These are phyloP conservation scores for Ceratobasidium papillatum DNA, from an alignment of 1,284 basidiomycete species.

Conservation along the genomic window DNA sequence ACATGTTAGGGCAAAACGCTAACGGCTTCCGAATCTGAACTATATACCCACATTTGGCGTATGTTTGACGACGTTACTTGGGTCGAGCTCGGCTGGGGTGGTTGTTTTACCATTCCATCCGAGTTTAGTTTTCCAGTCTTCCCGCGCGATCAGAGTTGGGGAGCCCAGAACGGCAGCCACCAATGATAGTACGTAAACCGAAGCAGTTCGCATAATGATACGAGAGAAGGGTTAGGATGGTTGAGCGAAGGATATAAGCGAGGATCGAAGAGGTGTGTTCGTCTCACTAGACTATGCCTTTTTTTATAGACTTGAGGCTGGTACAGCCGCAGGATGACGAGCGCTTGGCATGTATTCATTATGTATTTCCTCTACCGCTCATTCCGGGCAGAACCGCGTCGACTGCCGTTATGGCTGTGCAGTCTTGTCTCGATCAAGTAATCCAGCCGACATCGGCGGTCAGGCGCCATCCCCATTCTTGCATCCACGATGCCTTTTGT, in stretches of 20 bases:
- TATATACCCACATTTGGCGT: not conserved
- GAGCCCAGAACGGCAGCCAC: not conserved
- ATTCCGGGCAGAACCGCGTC: not conserved
- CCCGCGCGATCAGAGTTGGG: conserved; percentile 1
- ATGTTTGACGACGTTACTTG: conserved; percentile 28
- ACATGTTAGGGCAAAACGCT: not conserved
- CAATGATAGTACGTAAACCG: conserved; percentile 8
- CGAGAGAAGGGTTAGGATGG: not conserved
- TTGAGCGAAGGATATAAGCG: not conserved
- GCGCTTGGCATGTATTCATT: not conserved
- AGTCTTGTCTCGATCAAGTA: not conserved
- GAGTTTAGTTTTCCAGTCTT: conserved; percentile 19
- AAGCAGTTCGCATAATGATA: conserved; percentile 8
- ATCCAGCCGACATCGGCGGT: not conserved
- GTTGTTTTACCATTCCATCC: conserved; percentile 34
- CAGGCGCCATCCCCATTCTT: not conserved
- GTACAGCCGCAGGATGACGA: not conserved
- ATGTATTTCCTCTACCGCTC: not conserved
- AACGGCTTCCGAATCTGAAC: not conserved
- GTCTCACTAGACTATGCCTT: not conserved
- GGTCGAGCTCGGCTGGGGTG: conserved; percentile 30
- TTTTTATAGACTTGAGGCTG: not conserved
- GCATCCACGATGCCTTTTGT: not conserved
- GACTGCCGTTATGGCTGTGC: conserved; percentile 1
- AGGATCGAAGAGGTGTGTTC: not conserved